These are phyloP conservation scores for Starmera stellimalicola DNA, from an alignment of 1,139 yeast genomes.

Conservation along the genomic window DNA sequence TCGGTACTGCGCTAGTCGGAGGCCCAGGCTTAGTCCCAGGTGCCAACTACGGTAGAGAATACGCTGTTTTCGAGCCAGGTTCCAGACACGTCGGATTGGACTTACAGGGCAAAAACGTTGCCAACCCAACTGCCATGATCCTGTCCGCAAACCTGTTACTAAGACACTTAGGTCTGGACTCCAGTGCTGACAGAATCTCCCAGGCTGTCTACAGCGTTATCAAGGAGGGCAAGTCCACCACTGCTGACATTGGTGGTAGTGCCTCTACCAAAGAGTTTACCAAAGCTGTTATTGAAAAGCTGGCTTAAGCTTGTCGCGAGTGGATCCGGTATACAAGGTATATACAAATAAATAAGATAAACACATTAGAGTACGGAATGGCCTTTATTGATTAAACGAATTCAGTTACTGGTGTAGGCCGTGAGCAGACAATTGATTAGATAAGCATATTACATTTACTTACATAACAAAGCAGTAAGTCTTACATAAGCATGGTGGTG, in stretches of 20 bases:
- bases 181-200: slow-evolving; percentile 77
- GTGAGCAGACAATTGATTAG: no score
- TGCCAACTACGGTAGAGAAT: slow-evolving; percentile 95
- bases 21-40: slow-evolving; percentile 99
- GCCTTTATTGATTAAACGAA: no score
- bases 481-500: no score
- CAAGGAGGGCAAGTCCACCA: slow-evolving; percentile 79
- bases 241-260: slow-evolving; percentile 80
- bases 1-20: slow-evolving; percentile 97
- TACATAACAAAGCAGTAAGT: no score
- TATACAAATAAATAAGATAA: neutral
- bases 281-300: slow-evolving; percentile 50
- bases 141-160: slow-evolving; percentile 84
- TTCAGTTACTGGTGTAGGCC: no score
- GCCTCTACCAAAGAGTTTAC: slow-evolving; percentile 92
- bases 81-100: slow-evolving; percentile 99
- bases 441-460: no score
- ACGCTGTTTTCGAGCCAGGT: slow-evolving; percentile 98
- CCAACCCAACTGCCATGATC: slow-evolving; percentile 98
- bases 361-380: neutral
- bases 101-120: slow-evolving; percentile 87
- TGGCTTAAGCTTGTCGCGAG: slow-evolving; percentile 1
- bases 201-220: slow-evolving; percentile 84
- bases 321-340: neutral
- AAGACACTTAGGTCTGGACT: slow-evolving; percentile 87